Percentiles rank a stretch among this genome's conserved stretches.
Evolutionary conservation across 2,329 filamentous ascomycete genomes (phyloP).

Genomic region (Fusarium neocosmosporiellum): DNA sequence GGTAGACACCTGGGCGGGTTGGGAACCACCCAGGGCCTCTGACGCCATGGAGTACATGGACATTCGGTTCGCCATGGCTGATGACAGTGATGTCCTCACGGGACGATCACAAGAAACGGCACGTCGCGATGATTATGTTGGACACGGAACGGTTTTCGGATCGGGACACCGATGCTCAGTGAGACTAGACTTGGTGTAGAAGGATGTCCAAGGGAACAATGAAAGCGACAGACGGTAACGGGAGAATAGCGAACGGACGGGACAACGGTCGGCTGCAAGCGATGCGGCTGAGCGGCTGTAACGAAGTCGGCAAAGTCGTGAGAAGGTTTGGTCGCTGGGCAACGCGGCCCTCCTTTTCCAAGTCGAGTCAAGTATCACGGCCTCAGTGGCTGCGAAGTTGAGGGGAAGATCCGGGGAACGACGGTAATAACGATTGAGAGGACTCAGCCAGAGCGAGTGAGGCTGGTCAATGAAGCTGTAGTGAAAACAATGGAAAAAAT

Average conservation of each 20-base stretch:
- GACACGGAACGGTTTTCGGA: slow-evolving; percentile 14
- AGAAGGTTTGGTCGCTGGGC: slow-evolving; percentile 43
- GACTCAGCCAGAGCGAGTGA: slow-evolving; percentile 71
- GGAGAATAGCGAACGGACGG: slow-evolving; percentile 31
- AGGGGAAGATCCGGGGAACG: slow-evolving; percentile 22
- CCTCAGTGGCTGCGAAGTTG: slow-evolving; percentile 18
- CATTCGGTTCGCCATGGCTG: slow-evolving; percentile 70
- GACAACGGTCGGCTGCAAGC: slow-evolving; percentile 13
- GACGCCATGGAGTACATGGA: slow-evolving; percentile 77
- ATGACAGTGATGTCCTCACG: slow-evolving; percentile 47
- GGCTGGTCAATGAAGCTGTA: slow-evolving; percentile 49
- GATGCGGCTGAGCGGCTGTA: slow-evolving; percentile 26
- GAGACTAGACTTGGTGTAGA: slow-evolving; percentile 6
- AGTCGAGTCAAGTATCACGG: slow-evolving; percentile 33
- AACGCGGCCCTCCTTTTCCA: slow-evolving; percentile 46
- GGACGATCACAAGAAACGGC: slow-evolving; percentile 52
- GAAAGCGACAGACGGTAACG: slow-evolving; percentile 23
- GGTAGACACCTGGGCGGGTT: slow-evolving; percentile 86
- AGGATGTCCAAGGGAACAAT: slow-evolving; percentile 8
- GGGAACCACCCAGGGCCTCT: slow-evolving; percentile 72
- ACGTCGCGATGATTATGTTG: slow-evolving; percentile 32
- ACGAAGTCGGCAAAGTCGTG: slow-evolving; percentile 27
- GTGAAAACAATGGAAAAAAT: slow-evolving; percentile 29
- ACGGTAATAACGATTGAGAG: slow-evolving; percentile 51
- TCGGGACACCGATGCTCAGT: slow-evolving; percentile 23